A percentile compares a stretch with the other conserved stretches of the same genome.
These are phyloP conservation scores for Thielaviopsis ethacetica DNA, from an alignment of 2,329 filamentous ascomycete species.

Conservation along the genomic window DNA sequence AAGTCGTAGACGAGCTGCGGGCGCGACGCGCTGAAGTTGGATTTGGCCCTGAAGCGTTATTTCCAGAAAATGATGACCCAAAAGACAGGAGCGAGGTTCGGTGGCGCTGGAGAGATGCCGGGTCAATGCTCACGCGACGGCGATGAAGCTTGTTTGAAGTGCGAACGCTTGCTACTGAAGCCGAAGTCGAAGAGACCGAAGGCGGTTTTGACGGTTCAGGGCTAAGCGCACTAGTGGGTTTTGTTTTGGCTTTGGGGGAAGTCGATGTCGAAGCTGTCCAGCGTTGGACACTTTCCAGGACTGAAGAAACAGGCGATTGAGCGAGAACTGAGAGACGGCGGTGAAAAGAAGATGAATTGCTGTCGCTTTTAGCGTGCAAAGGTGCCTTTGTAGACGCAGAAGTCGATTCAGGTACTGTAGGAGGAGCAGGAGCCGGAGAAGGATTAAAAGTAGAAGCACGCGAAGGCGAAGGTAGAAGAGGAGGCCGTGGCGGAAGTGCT, in stretches of 20 bases:
- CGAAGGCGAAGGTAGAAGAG: not conserved
- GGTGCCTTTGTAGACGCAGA: not conserved
- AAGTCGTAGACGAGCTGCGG: not conserved
- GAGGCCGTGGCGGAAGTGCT: not conserved
- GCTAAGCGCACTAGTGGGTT: not conserved
- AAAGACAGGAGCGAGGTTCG: not conserved
- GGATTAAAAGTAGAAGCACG: not conserved
- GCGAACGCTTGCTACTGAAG: not conserved
- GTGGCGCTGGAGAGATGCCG: not conserved
- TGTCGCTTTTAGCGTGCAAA: not conserved
- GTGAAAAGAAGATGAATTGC: not conserved
- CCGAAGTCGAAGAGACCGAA: not conserved
- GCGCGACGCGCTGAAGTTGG: not conserved
- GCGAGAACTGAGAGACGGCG: not conserved
- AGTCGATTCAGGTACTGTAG: not conserved
- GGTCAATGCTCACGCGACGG: constrained; percentile 1
- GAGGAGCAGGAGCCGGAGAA: not conserved
- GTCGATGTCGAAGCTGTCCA: not conserved
- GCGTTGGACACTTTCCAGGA: not conserved
- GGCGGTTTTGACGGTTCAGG: not conserved
- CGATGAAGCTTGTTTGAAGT: constrained; percentile 3
- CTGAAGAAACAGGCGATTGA: constrained; percentile 1
- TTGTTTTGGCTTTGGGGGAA: not conserved
- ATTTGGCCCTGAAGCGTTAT: not conserved
- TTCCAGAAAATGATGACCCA: not conserved